Conservation (phyloP, 441 rosid species). For the Arabidopsis lyrata region DNA sequence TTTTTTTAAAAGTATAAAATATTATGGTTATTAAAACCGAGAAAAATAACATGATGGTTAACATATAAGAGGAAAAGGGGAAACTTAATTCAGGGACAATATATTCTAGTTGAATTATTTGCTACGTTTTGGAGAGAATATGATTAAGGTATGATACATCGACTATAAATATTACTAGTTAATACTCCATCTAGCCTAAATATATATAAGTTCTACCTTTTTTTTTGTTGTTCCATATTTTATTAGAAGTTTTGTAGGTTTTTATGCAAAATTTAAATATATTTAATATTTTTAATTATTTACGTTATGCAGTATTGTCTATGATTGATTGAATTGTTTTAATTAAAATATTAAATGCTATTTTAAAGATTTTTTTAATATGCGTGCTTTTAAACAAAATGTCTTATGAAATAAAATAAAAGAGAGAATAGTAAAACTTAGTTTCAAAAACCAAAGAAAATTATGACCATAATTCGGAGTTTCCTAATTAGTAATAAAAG, state of each 20-base stretch:
- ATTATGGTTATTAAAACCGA: background rate
- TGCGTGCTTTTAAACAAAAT: too few relatives aligned
- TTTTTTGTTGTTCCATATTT: too few relatives aligned
- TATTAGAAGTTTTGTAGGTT: too few relatives aligned
- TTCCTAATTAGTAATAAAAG: background rate
- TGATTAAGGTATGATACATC: background rate
- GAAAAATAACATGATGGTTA: background rate
- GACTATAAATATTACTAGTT: background rate
- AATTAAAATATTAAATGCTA: too few relatives aligned
- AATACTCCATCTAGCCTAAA: too few relatives aligned
- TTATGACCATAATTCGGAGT: background rate
- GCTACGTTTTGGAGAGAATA: background rate
- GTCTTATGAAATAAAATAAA: too few relatives aligned
- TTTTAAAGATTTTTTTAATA: too few relatives aligned
- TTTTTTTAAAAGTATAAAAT: background rate
- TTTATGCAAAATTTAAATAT: too few relatives aligned
- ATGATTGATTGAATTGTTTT: too few relatives aligned
- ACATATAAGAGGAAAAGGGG: background rate
- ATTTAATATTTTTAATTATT: too few relatives aligned
- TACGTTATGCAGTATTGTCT: too few relatives aligned
- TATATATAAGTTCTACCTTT: too few relatives aligned
- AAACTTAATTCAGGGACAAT: background rate
- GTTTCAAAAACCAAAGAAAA: slow-evolving; percentile 18
- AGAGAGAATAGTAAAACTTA: background rate
- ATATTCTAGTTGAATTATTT: slow-evolving; percentile 3